Percentiles rank a stretch among this genome's conserved stretches.
Evolutionary conservation across 2,329 filamentous ascomycete genomes (phyloP).

Genomic region (Phialocephala subalpina): DNA sequence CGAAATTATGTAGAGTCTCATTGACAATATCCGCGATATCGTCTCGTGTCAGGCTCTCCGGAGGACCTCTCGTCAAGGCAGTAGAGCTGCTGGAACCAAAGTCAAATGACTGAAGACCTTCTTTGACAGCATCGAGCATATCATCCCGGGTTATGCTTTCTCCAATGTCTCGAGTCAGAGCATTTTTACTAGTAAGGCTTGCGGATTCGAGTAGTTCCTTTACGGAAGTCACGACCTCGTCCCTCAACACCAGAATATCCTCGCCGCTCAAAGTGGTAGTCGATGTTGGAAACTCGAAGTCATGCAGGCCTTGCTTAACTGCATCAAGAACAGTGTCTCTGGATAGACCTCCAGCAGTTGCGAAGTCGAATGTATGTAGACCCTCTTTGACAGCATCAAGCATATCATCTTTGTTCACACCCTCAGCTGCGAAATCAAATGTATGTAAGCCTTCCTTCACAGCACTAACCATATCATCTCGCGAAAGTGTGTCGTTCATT

Average conservation of each 20-base stretch:
- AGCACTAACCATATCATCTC: slow-evolving; percentile 83
- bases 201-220: not conserved
- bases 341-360: slow-evolving; percentile 59
- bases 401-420: slow-evolving; percentile 60
- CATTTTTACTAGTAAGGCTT: not conserved
- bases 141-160: slow-evolving; percentile 76
- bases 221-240: not conserved
- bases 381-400: slow-evolving; percentile 73
- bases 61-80: not conserved
- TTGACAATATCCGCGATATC: slow-evolving; percentile 65
- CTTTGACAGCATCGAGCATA: slow-evolving; percentile 67
- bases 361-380: slow-evolving; percentile 79
- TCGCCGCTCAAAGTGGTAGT: slow-evolving; percentile 60
- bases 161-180: slow-evolving; percentile 61
- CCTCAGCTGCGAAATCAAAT: slow-evolving; percentile 72
- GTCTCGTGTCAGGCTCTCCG: slow-evolving; percentile 55
- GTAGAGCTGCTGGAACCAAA: slow-evolving; percentile 59
- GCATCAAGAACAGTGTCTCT: slow-evolving; percentile 62
- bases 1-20: slow-evolving; percentile 61
- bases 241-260: not conserved
- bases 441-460: slow-evolving; percentile 86
- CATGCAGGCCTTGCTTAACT: slow-evolving; percentile 69
- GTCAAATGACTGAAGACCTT: slow-evolving; percentile 77
- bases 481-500: slow-evolving; percentile 62
- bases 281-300: slow-evolving; percentile 52